Conservation (phyloP, 2,329 filamentous ascomycete genomes). For the Colletotrichum falcatum region DNA sequence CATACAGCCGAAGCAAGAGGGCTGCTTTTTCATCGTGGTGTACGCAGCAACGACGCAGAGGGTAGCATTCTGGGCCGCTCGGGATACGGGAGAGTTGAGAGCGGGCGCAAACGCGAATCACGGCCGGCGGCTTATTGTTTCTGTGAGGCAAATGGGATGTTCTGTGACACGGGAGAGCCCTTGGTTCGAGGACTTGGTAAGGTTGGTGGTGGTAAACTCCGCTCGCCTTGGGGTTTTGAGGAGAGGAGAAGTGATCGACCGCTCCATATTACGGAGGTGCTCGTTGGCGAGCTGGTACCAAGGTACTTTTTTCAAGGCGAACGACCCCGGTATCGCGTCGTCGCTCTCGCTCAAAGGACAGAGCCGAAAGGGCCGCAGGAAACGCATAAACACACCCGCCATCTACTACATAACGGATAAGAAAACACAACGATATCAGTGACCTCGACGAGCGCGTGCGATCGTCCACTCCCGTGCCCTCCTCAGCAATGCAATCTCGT, state of each 20-base stretch:
- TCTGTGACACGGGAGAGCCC: background rate
- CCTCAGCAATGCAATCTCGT: slow-evolving; percentile 4
- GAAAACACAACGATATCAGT: background rate
- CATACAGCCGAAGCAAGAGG: too few species aligned
- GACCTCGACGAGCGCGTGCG: background rate
- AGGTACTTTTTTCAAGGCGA: background rate
- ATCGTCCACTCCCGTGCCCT: background rate
- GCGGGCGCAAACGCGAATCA: background rate
- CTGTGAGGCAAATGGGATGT: background rate
- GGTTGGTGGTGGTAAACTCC: background rate
- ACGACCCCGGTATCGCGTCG: background rate
- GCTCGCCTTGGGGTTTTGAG: too few species aligned
- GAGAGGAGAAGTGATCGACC: background rate
- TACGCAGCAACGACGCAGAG: background rate
- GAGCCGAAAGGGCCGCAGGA: background rate
- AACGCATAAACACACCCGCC: background rate
- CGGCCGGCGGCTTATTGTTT: background rate
- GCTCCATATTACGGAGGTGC: too few species aligned
- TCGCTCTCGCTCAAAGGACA: background rate
- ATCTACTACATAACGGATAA: background rate
- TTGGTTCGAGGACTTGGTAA: background rate
- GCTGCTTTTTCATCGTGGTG: background rate
- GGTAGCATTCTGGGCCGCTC: background rate
- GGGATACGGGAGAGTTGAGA: background rate
- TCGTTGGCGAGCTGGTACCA: background rate